Evolutionary conservation across 306 rosid species (phyloP), one percentile per base, ranked within the genome.

Genomic region (Lithocarpus polystachyus): DNA sequence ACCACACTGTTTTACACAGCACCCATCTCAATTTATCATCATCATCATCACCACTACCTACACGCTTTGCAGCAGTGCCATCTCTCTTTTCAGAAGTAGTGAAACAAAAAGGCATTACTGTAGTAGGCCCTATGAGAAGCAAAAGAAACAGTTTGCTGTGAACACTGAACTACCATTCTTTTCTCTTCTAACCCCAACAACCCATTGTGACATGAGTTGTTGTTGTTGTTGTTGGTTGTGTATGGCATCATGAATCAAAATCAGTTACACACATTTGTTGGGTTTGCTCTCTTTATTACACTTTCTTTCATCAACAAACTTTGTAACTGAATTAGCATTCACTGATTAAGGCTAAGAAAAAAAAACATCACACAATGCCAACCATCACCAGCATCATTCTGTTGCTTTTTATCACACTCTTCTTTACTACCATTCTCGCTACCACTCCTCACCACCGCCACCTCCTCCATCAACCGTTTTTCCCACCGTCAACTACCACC

Each of bases 401-500:
- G 28, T 28, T 59, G 10, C 20, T 43, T 62, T 4, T 60, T 51
- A 18, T 78, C 61, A 67, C 60, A 19, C 35, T 79, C 56, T 53
- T 75, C 67, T 70, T 75, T 60, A 56, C 35, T 67, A 23, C 69
- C 77, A 48, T 13, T 48, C 14, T 48, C 1, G 14, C 53, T 17
- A 48, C 17, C 53, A 48, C 15, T 48, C 53, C 53, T 48, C 17
- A 1, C 74, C 74, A 20, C n/a, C 53, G 23, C 45, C 20, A 56
- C 6, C 54, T 59, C 77, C 43, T 10, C 82, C 72, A 3, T 60
- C 28, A 22, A 19, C 73, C 54, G 54, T 74, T 22, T 71, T 23
- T 62, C 68, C 73, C 77, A 60, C 82, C 92, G 90, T 73, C 95
- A 80, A 65, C 81, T 92, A 68, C 97, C 92, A 92, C 85, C 97